Base-by-base conservation (phyloP, 805 yeast species). In the Metschnikowia corniflorae region DNA sequence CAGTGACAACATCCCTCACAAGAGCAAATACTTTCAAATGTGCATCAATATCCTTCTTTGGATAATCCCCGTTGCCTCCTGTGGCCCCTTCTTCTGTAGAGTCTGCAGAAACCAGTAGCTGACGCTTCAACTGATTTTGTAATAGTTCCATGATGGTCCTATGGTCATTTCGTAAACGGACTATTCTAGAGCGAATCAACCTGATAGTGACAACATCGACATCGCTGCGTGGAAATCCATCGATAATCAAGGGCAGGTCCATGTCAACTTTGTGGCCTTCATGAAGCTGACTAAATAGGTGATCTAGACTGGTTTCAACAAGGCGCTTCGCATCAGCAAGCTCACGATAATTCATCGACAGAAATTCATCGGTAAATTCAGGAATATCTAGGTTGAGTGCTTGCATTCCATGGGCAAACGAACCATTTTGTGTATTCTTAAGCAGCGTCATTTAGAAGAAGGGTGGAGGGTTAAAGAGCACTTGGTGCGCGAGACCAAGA, bases 171-270 rank as follows among this genome's bases (percentile, higher is more conserved):
- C 81, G 68, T 26, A 83, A 63, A 35, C 83, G 66, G 23, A 83
- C 77, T 21, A 89, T 77, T 50, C 73, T 74, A 7, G 78, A 73
- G 40, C 96, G 63, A 1, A 80, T 54, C 7, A 73, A 56, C 35
- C 95, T 64, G 9, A 87, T 68, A 15, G 65, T 52, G 12, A 87
- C 77, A 4, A 91, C 83, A 51, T 91, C 95, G 18, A 91, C 71
- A 53, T 91, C 97, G 13, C 68, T 58, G 28, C 97, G 64, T 1
- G 98, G 98, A 50, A 76, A 91, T 15, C 97, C 96, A 52, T 91
- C 95, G 0, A 82, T 76, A 2, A 85, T 60, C 40, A 91, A 58
- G 0, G 78, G 68, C 1, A 89, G 80, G 16, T 71, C 57, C 86
- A 86, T 79, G 46, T 75, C 80, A 3, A 69, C 78, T 9, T 67